Percentiles rank a stretch among this genome's conserved stretches.
Evolutionary conservation across 208 protist species (phyloP).

Genomic region (Leptomonas seymouri): DNA sequence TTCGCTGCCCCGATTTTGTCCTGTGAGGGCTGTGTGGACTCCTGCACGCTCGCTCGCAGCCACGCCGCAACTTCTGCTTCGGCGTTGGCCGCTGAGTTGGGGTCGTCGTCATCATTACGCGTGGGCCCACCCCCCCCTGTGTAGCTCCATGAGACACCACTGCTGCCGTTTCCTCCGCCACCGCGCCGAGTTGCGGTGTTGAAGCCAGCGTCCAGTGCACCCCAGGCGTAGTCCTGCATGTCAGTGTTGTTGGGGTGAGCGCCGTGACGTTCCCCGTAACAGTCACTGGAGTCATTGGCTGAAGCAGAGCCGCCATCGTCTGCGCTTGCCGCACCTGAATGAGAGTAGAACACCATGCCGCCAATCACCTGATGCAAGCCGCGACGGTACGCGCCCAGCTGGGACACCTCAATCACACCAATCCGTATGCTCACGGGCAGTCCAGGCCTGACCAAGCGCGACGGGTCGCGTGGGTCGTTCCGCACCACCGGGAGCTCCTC

Average conservation of each 20-base stretch:
- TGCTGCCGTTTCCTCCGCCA: too few relatives aligned
- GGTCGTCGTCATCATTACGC: constrained; percentile 8
- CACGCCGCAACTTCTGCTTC: constrained; percentile 26
- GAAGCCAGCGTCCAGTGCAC: constrained; percentile 3
- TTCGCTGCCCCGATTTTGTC: neutral
- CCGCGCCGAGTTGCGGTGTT: neutral
- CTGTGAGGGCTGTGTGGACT: constrained; percentile 9
- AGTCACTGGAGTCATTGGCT: neutral
- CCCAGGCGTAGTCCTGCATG: constrained; percentile 15
- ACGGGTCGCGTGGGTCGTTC: constrained; percentile 5
- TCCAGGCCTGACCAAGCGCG: constrained; percentile 4
- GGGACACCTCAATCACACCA: constrained; percentile 10
- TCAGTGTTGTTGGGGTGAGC: neutral
- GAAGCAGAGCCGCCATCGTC: neutral
- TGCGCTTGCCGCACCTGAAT: neutral
- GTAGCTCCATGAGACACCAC: constrained; percentile 15
- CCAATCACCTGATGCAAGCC: constrained; percentile 4
- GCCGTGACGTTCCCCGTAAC: neutral
- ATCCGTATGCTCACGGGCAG: constrained; percentile 16
- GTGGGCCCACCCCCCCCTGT: neutral
- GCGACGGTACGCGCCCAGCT: constrained; percentile 11
- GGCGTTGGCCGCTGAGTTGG: constrained; percentile 16
- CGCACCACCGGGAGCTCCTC: constrained; percentile 23
- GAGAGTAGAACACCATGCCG: constrained; percentile 7
- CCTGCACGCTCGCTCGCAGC: constrained; percentile 22